Base-by-base conservation (phyloP, 2,329 filamentous ascomycete genomes). In the Sphaerulina vaccinii region DNA sequence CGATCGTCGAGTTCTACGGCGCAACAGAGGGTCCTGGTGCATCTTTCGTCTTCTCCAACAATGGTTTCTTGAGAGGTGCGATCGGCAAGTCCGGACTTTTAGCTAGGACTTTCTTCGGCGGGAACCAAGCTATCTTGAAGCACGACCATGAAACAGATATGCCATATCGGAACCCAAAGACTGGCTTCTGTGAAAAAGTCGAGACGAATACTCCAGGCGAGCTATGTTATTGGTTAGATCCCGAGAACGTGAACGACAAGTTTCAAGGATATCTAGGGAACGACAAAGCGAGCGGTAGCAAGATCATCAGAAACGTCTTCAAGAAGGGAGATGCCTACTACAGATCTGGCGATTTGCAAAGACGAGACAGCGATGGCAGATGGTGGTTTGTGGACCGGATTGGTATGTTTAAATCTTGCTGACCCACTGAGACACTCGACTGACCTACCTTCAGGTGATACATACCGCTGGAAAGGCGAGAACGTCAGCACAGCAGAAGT, bases 191-290 rank as follows among this genome's bases (percentile, higher is more conserved):
- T 72, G 78, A 73, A 39, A 73, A 72, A 15, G 80, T 83, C 3
- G 71, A 72, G 0, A 66, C 71, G 1, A 84, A 85, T 23, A 79
- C 87, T 47, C 78, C 86, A 0, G 90, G 90, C 43, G 90, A 96
- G 72, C 72, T 93, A 54, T 72, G 95, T 43, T 87, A 84, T 68
- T 73, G 73, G n/a, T 74, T 95, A 2, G 86, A 91, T 22, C 71
- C 83, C 0, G 71, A 76, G 0, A 79, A 90, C 59, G 80, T 86
- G 42, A 70, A 75, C 27, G 75, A 76, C 24, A 81, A 79, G 10
- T 95, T 90, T 73, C 87, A 90, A 65, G 90, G 90, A 1, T 96
- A 96, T 71, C 89, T 85, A 69, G 82, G 84, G 53, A 90, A 95
- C 67, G 69, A 77, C 11, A 77, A 79, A 24, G 88, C 90, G 0